Evolutionary conservation across 768 basidiomycete genomes (phyloP).

Genomic region (Dendrothele bispora): DNA sequence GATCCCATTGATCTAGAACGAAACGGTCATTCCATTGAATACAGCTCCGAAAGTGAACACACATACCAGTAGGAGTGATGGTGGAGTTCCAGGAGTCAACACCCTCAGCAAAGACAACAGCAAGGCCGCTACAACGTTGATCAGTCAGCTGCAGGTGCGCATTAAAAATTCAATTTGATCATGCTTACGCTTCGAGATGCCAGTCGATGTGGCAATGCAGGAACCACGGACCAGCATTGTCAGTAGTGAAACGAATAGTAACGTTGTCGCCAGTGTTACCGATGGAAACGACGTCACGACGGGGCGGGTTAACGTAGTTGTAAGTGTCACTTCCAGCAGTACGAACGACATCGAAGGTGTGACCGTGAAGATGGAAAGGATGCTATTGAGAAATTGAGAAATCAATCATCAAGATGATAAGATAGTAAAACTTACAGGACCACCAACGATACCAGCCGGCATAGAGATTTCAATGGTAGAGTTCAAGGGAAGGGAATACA

Average conservation of each 20-base stretch:
- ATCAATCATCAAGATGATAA: not conserved
- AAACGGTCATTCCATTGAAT: not conserved
- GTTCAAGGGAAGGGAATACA: conserved; percentile 47
- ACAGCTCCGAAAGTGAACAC: not conserved
- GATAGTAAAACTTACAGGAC: conserved; percentile 25
- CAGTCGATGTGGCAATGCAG: conserved; percentile 45
- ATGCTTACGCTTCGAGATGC: conserved; percentile 42
- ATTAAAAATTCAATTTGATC: not conserved
- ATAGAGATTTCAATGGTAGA: conserved; percentile 46
- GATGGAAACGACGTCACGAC: conserved; percentile 49
- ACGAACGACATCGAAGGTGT: conserved; percentile 44
- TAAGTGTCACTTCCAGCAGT: conserved; percentile 34
- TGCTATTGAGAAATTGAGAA: not conserved
- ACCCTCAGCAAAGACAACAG: conserved; percentile 28
- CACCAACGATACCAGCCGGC: conserved; percentile 35
- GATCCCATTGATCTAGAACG: conserved; percentile 15
- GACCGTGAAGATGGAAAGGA: conserved; percentile 16
- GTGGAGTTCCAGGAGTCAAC: conserved; percentile 3
- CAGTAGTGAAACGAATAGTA: conserved; percentile 48
- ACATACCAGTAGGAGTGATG: conserved; percentile 11
- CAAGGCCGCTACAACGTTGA: conserved; percentile 17
- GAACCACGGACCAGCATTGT: conserved; percentile 40
- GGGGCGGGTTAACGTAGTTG: conserved; percentile 51
- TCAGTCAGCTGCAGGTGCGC: not conserved
- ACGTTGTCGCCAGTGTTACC: conserved; percentile 29